phyloP scores from a whole-genome alignment of 352 stramenopile genomes.

The Elongisporangium prolatum region DNA sequence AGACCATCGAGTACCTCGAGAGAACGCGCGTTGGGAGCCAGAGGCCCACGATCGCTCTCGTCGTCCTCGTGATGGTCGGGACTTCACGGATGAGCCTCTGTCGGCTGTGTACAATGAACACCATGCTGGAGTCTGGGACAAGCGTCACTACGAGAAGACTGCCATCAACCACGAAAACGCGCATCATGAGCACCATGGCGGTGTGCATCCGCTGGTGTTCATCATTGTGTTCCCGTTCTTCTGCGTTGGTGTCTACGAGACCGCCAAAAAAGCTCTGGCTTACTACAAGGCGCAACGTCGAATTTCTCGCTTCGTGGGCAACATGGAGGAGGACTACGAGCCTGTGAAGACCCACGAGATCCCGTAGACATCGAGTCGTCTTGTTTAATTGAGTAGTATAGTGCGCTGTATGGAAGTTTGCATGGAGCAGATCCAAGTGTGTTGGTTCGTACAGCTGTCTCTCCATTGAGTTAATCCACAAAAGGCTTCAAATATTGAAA shows the following conservation, averaged over 20 bases:
- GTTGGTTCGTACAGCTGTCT: too few relatives aligned
- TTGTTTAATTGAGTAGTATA: background rate
- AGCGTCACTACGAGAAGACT: slow-evolving; percentile 6
- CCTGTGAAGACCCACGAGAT: background rate
- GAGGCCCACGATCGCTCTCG: background rate
- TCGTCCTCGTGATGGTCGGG: background rate
- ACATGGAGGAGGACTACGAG: background rate
- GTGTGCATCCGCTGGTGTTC: slow-evolving; percentile 33
- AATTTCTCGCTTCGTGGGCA: background rate
- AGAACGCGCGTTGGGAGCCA: slow-evolving; percentile 1
- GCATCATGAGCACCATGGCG: slow-evolving; percentile 13
- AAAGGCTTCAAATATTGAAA: too few relatives aligned
- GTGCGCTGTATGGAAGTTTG: background rate
- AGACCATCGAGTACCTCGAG: slow-evolving; percentile 5
- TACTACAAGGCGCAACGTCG: slow-evolving; percentile 9
- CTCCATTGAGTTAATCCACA: too few relatives aligned
- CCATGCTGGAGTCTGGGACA: slow-evolving; percentile 3
- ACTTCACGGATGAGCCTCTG: slow-evolving; percentile 6
- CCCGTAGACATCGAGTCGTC: background rate
- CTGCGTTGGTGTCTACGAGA: slow-evolving; percentile 52
- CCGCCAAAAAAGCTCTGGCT: slow-evolving; percentile 26
- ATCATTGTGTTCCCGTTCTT: slow-evolving; percentile 60
- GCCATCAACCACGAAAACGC: background rate
- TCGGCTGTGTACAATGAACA: slow-evolving; percentile 37
- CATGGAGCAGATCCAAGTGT: too few relatives aligned